These are phyloP conservation scores for Podospora australis DNA, from an alignment of 495 filamentous ascomycete species.

Conservation along the genomic window DNA sequence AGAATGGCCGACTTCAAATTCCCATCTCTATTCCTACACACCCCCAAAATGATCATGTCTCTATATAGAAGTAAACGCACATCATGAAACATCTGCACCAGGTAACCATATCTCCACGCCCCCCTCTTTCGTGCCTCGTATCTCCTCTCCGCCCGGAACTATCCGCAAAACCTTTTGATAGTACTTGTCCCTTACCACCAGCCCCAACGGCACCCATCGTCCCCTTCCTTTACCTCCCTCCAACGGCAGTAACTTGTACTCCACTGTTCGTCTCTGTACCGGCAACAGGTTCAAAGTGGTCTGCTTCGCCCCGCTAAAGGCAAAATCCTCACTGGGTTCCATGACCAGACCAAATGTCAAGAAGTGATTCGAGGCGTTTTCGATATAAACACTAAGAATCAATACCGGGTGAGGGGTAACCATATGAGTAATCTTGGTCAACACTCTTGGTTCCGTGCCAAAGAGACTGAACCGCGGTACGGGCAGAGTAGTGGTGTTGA, in stretches of 20 bases:
- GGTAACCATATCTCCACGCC: slow-evolving; percentile 61
- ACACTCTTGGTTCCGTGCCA: slow-evolving; percentile 78
- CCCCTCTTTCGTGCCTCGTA: slow-evolving; percentile 68
- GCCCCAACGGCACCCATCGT: slow-evolving; percentile 60
- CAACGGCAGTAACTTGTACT: slow-evolving; percentile 61
- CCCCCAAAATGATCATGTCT: too few relatives aligned
- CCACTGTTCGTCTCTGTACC: slow-evolving; percentile 60
- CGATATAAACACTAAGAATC: slow-evolving; percentile 41
- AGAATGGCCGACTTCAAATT: too few relatives aligned
- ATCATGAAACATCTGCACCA: too few relatives aligned
- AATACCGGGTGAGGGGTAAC: slow-evolving; percentile 5
- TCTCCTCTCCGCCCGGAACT: slow-evolving; percentile 57
- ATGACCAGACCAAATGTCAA: slow-evolving; percentile 86
- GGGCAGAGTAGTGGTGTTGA: slow-evolving; percentile 55
- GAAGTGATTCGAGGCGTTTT: slow-evolving; percentile 92
- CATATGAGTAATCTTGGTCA: slow-evolving; percentile 53
- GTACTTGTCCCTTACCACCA: slow-evolving; percentile 78
- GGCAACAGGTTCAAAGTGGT: slow-evolving; percentile 72
- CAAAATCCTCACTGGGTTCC: slow-evolving; percentile 89
- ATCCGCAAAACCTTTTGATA: slow-evolving; percentile 82
- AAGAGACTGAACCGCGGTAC: slow-evolving; percentile 75
- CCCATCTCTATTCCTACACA: too few relatives aligned
- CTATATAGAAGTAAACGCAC: too few relatives aligned
- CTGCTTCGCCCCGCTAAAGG: slow-evolving; percentile 83
- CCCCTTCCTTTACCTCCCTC: slow-evolving; percentile 12